Base-by-base conservation (phyloP, 108 stramenopile genomes). In the Asterionellopsis glacialis region DNA sequence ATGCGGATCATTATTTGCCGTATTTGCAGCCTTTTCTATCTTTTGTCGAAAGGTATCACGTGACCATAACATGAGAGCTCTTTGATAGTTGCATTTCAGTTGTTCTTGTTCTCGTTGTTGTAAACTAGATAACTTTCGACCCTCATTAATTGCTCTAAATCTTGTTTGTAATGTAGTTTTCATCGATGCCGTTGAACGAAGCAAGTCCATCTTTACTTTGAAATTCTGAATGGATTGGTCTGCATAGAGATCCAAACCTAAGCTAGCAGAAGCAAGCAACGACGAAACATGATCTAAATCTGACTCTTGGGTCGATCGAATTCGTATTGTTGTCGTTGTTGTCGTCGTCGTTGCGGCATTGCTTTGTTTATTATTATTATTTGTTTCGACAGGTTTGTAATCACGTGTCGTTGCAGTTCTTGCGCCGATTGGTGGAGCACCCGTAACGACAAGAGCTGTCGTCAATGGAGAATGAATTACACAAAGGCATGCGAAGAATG, bases 21-120 rank as follows among this genome's bases (percentile, higher is more conserved):
- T 22, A 9, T 54, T 63, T 12, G 85, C 82, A 1, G 70, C 73
- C 23, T 54, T 65, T 42, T 68, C 68, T 28, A 90, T 53, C 9
- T 55, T 67, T n/a, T 55, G 51, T 33, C 82, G 82, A 67, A 89
- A 85, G 16, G 60, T 41, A 38, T 82, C 79, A 50, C 74, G 71
- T 22, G 65, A 56, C 83, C 83, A 84, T 11, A 88, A 45, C 2
- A 72, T 38, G 39, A 68, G 25, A 33, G 33, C 33, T 33, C 5
- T 7, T 33, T 33, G 33, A 7, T 33, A 7, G 2, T 33, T 2
- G 33, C 33, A 33, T 33, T n/a, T n/a, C n/a, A n/a, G n/a, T n/a
- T n/a, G n/a, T n/a, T 33, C 33, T 33, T 33, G 33, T 33, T 33
- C 5, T 5, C 2, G 7, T 33, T 33, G 33, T 33, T 33, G 33